Conservation (phyloP, 441 rosid species). For the Brassica hybrid region DNA sequence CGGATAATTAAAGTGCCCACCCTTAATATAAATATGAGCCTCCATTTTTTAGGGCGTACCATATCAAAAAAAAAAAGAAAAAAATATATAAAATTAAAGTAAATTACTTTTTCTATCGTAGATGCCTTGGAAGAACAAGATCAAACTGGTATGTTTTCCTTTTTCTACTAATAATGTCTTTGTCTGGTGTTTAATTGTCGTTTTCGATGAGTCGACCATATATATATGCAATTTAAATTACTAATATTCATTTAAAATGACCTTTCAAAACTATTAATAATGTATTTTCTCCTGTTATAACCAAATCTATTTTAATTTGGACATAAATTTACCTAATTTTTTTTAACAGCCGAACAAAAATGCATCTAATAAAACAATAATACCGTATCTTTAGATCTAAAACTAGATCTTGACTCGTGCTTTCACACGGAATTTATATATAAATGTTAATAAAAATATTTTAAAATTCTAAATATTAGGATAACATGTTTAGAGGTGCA, state of each 20-base stretch:
- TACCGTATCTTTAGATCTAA: too few species aligned
- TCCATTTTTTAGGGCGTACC: neutral
- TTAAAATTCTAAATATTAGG: too few species aligned
- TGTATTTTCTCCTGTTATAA: neutral
- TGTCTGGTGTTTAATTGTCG: neutral
- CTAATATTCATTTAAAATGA: neutral
- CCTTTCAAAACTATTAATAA: neutral
- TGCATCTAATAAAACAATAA: neutral
- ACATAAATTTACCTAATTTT: neutral
- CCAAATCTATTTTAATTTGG: neutral
- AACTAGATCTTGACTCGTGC: too few species aligned
- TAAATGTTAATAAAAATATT: too few species aligned
- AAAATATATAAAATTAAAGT: too few species aligned
- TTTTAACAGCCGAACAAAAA: neutral
- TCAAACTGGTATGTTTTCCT: constrained; percentile 17
- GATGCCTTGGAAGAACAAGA: constrained; percentile 18
- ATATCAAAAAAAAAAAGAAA: too few species aligned
- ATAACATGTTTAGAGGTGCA: too few species aligned
- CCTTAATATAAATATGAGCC: too few species aligned
- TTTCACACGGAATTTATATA: too few species aligned
- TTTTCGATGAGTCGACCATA: constrained; percentile 6
- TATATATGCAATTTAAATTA: neutral
- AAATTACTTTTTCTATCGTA: too few species aligned
- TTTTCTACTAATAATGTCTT: constrained; percentile 6
- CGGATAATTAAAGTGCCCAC: too few species aligned